These are phyloP conservation scores for Pythium guiyangense DNA, from an alignment of 352 stramenopile species.

Conservation along the genomic window DNA sequence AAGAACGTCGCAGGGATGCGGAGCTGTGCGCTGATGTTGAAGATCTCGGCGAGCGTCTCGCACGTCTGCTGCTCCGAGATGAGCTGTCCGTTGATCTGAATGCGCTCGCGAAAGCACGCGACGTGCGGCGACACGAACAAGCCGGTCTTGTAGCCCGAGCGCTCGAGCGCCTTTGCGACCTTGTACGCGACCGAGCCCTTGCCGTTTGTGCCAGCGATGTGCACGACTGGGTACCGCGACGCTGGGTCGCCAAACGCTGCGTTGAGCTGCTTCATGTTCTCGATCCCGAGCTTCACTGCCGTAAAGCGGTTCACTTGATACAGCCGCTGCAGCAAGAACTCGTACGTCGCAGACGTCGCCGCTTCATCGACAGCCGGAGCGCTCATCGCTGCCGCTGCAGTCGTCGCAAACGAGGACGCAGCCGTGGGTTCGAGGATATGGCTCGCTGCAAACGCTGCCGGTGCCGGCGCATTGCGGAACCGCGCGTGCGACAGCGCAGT, in stretches of 20 bases:
- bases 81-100: constrained; percentile 90
- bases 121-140: constrained; percentile 92
- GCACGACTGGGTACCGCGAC: constrained; percentile 86
- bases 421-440: constrained; percentile 2
- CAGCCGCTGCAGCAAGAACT: constrained; percentile 89
- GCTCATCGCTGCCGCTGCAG: background rate
- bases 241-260: constrained; percentile 60
- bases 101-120: constrained; percentile 86
- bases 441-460: constrained; percentile 24
- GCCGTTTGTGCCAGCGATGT: constrained; percentile 97
- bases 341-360: constrained; percentile 66
- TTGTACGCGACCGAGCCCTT: constrained; percentile 92
- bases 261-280: constrained; percentile 92
- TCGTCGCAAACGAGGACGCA: constrained; percentile 11
- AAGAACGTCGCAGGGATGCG: constrained; percentile 88
- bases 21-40: constrained; percentile 73
- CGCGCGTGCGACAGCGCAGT: constrained; percentile 45
- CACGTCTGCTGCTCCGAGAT: constrained; percentile 92
- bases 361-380: background rate
- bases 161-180: constrained; percentile 85
- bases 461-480: constrained; percentile 46
- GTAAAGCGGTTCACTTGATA: constrained; percentile 97
- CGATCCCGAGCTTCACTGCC: constrained; percentile 94
- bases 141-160: constrained; percentile 88
- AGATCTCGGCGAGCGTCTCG: constrained; percentile 81